phyloP scores from a whole-genome alignment of 345 rosid genomes.

The Crucihimalaya himalaica region DNA sequence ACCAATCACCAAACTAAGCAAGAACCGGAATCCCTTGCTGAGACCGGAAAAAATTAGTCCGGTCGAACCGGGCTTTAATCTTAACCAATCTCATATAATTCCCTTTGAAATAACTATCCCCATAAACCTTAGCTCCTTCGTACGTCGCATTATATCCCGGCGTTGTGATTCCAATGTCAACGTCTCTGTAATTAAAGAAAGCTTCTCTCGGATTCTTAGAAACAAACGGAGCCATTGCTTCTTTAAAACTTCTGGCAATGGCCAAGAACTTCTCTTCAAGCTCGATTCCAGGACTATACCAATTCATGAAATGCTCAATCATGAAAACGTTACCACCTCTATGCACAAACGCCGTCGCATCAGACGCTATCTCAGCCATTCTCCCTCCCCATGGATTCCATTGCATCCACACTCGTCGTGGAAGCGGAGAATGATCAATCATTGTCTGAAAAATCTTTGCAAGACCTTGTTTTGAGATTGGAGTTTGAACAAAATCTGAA shows the following conservation, averaged over 20 bases:
- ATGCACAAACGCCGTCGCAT: constrained; percentile 58
- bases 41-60: constrained; percentile 53
- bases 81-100: constrained; percentile 58
- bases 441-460: constrained; percentile 44
- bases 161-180: constrained; percentile 51
- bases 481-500: constrained; percentile 64
- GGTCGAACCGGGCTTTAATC: constrained; percentile 56
- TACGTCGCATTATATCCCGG: constrained; percentile 44
- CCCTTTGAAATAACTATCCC: constrained; percentile 50
- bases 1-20: constrained; percentile 25
- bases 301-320: constrained; percentile 53
- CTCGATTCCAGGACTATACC: constrained; percentile 47
- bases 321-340: constrained; percentile 60
- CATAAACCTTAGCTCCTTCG: constrained; percentile 52
- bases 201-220: constrained; percentile 63
- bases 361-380: constrained; percentile 50
- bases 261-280: constrained; percentile 33
- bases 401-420: constrained; percentile 40
- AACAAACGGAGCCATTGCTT: constrained; percentile 56
- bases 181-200: constrained; percentile 53
- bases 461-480: constrained; percentile 44
- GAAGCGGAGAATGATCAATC: constrained; percentile 43
- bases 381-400: constrained; percentile 70
- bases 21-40: constrained; percentile 64
- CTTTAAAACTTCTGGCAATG: constrained; percentile 43